Conservation (phyloP, 495 filamentous ascomycete species). For the Xylaria bambusicola region DNA sequence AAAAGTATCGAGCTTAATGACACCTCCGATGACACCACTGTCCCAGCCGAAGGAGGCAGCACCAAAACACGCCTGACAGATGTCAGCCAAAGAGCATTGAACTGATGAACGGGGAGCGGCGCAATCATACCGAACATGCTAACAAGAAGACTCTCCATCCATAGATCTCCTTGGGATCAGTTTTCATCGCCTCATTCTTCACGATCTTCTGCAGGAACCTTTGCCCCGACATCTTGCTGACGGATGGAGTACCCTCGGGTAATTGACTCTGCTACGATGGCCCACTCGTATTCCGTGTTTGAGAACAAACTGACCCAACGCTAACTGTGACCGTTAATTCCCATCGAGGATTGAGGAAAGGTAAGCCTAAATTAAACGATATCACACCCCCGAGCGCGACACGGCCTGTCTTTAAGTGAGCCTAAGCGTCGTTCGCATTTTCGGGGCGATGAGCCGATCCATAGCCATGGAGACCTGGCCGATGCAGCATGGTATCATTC, state of each 20-base stretch:
- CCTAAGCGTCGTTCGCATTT: too few relatives aligned
- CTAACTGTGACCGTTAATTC: background rate
- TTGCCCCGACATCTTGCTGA: slow-evolving; percentile 29
- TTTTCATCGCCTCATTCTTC: slow-evolving; percentile 77
- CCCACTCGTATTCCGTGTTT: too few relatives aligned
- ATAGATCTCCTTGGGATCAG: slow-evolving; percentile 74
- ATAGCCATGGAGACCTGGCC: too few relatives aligned
- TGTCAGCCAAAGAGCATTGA: background rate
- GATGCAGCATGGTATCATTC: background rate
- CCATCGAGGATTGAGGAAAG: background rate
- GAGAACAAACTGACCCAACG: background rate
- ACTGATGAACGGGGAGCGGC: background rate
- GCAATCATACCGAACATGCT: slow-evolving; percentile 61
- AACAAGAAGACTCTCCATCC: slow-evolving; percentile 73
- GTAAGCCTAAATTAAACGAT: background rate
- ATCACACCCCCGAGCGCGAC: background rate
- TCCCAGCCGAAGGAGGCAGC: slow-evolving; percentile 73
- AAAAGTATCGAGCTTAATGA: slow-evolving; percentile 54
- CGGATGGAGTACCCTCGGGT: background rate
- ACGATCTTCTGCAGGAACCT: slow-evolving; percentile 64
- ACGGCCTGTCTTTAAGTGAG: slow-evolving; percentile 7
- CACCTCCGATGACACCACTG: slow-evolving; percentile 67
- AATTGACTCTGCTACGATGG: background rate
- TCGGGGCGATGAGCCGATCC: background rate
- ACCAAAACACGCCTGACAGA: slow-evolving; percentile 66